Percentiles rank a stretch among this genome's conserved stretches.
Evolutionary conservation across 1,284 basidiomycete species (phyloP).

Genomic region (Pseudomicrostroma phylloplanum): DNA sequence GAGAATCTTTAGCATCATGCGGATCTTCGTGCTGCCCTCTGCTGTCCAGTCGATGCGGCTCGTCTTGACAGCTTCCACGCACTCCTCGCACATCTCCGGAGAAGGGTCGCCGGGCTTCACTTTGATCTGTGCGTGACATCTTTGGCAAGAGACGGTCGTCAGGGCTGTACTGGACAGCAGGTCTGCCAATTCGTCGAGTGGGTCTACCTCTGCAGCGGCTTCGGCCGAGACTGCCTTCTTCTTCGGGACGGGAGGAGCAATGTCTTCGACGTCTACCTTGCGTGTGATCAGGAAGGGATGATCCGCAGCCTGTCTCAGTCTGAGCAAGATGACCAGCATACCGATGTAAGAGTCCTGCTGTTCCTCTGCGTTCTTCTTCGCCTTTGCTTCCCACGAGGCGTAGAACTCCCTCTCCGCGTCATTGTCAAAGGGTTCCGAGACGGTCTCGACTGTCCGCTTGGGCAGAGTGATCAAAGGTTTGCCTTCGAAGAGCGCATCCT

Average conservation of each 20-base stretch:
- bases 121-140: slow-evolving; percentile 12
- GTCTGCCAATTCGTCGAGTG: slow-evolving; percentile 66
- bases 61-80: slow-evolving; percentile 22
- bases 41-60: slow-evolving; percentile 58
- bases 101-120: not conserved
- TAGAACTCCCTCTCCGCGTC: slow-evolving; percentile 75
- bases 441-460: slow-evolving; percentile 64
- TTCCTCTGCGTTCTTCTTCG: slow-evolving; percentile 54
- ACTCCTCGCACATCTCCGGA: slow-evolving; percentile 28
- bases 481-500: slow-evolving; percentile 70
- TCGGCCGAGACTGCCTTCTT: slow-evolving; percentile 20
- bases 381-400: slow-evolving; percentile 66
- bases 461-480: slow-evolving; percentile 81
- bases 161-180: slow-evolving; percentile 64
- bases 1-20: slow-evolving; percentile 71
- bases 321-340: slow-evolving; percentile 74
- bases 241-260: slow-evolving; percentile 16
- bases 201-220: slow-evolving; percentile 11
- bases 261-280: slow-evolving; percentile 2
- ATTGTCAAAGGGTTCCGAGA: slow-evolving; percentile 56
- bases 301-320: slow-evolving; percentile 69
- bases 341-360: slow-evolving; percentile 68
- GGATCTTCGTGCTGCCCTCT: slow-evolving; percentile 65
- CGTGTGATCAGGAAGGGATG: slow-evolving; percentile 21
- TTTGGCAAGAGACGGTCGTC: slow-evolving; percentile 49